Evolutionary conservation across 1,139 yeast species (phyloP).

Genomic region (Yamadazyma dushanensis): DNA sequence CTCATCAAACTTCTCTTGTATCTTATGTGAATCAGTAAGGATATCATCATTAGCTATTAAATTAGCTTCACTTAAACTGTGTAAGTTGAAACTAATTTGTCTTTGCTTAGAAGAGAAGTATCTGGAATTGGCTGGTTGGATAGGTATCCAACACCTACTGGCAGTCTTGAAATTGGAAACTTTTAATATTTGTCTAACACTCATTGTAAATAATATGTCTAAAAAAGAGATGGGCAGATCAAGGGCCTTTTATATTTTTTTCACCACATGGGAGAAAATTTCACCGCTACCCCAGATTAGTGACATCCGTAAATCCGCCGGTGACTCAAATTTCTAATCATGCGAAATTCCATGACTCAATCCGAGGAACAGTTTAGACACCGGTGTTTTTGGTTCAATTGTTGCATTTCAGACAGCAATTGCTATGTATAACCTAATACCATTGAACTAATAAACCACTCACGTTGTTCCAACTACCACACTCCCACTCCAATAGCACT

Average conservation of each 20-base stretch:
- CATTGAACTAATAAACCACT: too few species aligned
- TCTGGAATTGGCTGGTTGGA: constrained; percentile 15
- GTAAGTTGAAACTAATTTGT: constrained; percentile 33
- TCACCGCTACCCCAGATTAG: constrained; percentile 12
- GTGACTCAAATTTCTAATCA: constrained; percentile 2
- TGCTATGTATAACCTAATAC: too few species aligned
- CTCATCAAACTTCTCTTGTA: constrained; percentile 26
- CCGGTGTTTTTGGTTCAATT: too few species aligned
- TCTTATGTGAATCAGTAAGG: constrained; percentile 19
- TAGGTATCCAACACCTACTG: constrained; percentile 48
- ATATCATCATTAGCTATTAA: constrained; percentile 41
- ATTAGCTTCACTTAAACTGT: constrained; percentile 30
- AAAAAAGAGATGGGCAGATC: neutral
- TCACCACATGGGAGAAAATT: neutral
- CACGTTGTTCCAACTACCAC: too few species aligned
- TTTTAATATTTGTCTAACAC: constrained; percentile 33
- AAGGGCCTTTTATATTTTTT: neutral
- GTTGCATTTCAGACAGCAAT: too few species aligned
- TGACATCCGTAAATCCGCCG: constrained; percentile 1
- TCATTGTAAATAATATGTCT: constrained; percentile 21
- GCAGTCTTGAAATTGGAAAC: constrained; percentile 44
- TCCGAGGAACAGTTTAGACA: neutral
- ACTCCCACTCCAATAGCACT: too few species aligned
- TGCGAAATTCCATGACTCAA: constrained; percentile 1
- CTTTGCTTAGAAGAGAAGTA: constrained; percentile 42